Percentiles rank a stretch among this genome's conserved stretches.
These are phyloP conservation scores for Saturnispora zaruensis DNA, from an alignment of 805 yeast genomes.

Conservation along the genomic window DNA sequence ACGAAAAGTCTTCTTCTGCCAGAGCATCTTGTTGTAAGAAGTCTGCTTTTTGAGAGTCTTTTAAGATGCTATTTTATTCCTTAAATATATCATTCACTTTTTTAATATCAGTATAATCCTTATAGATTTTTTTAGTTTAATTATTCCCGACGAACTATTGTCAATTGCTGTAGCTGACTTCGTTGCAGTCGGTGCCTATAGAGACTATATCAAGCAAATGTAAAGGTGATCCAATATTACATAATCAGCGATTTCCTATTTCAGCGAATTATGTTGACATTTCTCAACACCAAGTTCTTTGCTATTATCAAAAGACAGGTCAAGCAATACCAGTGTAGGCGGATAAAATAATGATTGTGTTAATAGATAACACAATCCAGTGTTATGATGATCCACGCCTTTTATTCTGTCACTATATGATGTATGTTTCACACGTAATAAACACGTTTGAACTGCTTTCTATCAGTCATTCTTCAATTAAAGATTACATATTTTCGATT, in stretches of 20 bases:
- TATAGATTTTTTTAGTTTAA: background rate
- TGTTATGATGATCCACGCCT: conserved; percentile 11
- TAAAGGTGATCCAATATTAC: background rate
- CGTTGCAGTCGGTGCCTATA: too few species aligned
- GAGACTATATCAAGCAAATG: too few species aligned
- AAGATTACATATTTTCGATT: conserved; percentile 16
- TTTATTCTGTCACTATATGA: conserved; percentile 10
- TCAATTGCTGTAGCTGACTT: background rate
- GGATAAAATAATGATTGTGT: background rate
- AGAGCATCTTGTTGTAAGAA: conserved; percentile 24
- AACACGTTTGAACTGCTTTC: conserved; percentile 7
- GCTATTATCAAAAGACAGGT: background rate
- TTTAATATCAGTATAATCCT: background rate
- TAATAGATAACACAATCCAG: conserved; percentile 2
- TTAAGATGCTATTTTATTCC: background rate
- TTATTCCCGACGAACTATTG: background rate
- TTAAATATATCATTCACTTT: background rate
- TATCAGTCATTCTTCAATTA: conserved; percentile 4
- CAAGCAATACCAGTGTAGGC: background rate
- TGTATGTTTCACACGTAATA: conserved; percentile 9
- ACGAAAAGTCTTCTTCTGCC: conserved; percentile 14
- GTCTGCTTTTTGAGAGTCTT: conserved; percentile 17
- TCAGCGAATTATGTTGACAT: background rate
- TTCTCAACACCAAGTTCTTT: background rate
- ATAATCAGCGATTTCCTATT: background rate